Percentiles rank a stretch among this genome's conserved stretches.
Conservation (phyloP, 83 land plant genomes). For the Picea abies region DNA sequence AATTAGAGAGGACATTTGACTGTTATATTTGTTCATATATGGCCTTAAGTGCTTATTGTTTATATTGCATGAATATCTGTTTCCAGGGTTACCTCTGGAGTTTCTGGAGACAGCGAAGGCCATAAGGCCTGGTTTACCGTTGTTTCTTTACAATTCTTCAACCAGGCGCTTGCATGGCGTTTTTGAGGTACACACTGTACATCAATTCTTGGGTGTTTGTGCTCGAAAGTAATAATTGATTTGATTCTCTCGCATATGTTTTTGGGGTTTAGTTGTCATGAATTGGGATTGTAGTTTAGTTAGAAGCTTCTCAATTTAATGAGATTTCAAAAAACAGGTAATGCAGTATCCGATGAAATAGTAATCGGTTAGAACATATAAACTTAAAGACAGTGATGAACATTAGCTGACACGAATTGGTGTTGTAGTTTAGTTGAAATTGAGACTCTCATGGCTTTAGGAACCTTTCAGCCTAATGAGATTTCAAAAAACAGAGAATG, state of each 20-base stretch:
- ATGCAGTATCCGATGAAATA: too few species aligned
- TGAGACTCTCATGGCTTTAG: too few species aligned
- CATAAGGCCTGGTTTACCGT: not conserved
- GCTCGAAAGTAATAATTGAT: not conserved
- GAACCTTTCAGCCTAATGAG: too few species aligned
- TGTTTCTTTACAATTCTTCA: slow-evolving; percentile 8
- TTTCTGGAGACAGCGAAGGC: slow-evolving; percentile 8
- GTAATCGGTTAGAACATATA: too few species aligned
- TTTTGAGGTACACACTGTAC: not conserved
- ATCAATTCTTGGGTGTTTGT: not conserved
- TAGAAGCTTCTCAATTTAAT: too few species aligned
- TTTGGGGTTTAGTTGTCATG: not conserved
- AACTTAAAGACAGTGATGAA: too few species aligned
- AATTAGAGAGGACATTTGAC: not conserved
- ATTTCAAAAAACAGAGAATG: too few species aligned
- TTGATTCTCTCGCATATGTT: not conserved
- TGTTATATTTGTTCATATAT: not conserved
- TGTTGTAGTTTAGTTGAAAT: too few species aligned
- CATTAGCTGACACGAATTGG: too few species aligned
- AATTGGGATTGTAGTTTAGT: too few species aligned
- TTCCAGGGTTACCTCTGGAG: slow-evolving; percentile 2
- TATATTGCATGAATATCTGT: not conserved
- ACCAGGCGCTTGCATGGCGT: not conserved
- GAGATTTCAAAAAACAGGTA: too few species aligned
- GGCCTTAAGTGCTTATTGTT: not conserved